Base-by-base conservation (phyloP, 2,329 filamentous ascomycete genomes). In the Lomentospora prolificans region DNA sequence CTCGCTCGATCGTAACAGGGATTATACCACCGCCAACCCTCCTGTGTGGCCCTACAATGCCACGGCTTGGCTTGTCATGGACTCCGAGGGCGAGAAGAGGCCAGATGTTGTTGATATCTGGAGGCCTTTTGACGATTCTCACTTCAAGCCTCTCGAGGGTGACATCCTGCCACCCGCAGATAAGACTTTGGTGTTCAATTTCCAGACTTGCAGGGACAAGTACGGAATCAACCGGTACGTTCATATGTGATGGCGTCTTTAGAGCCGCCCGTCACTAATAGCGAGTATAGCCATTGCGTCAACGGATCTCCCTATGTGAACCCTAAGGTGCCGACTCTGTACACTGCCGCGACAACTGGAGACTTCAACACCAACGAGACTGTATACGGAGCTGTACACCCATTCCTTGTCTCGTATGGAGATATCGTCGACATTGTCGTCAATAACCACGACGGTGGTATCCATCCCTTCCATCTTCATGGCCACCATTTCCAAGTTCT, bases 271-370 rank as follows among this genome's bases (percentile, higher is more conserved):
- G n/a, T n/a, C n/a, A n/a, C n/a, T n/a, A n/a, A n/a, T n/a, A n/a
- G n/a, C n/a, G n/a, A n/a, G n/a, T n/a, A n/a, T n/a, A 55, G 67
- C 27, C 75, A 77, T 9, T 81, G 74, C 63, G 74, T 84, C 67
- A 90, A 89, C 68, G 78, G 80, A 60, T 69, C 82, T 48, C 84
- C 84, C 5, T 90, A 87, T 64, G 77, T 86, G n/a, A 59, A 66
- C 6, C 86, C 86, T 53, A 80, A 82, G 63, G 85, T 89, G 0
- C 87, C 87, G 0, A 81, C 84, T 0, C 71, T 91, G 4, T 90
- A 89, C 73, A 84, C 84, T 3, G 86, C 78, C n/a, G 74, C 87
- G 3, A 82, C 82, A 0, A 70, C 79, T 1, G 78, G 78, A 3
- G 61, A 66, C 1, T 61, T 69, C 63, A 76, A 75, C 63, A 69